Percentiles rank a stretch among this genome's conserved stretches.
phyloP scores from a whole-genome alignment of 148 eudicot species.

The Silene latifolia region DNA sequence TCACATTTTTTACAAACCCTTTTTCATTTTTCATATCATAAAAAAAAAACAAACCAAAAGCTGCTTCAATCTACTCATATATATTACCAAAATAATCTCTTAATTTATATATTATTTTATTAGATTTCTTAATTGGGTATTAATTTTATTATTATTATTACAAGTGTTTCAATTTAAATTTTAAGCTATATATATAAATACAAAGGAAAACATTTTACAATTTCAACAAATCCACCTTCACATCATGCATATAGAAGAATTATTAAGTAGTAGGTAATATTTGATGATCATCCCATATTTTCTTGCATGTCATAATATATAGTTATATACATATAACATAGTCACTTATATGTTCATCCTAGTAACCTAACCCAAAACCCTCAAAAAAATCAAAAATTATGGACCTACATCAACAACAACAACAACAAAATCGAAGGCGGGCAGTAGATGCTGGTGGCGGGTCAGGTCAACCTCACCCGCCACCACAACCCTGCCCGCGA shows the following conservation, averaged over 20 bases:
- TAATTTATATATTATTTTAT: background rate
- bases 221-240: constrained; percentile 12
- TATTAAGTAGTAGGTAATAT: constrained; percentile 10
- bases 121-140: constrained; percentile 8
- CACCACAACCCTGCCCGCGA: constrained; percentile 45
- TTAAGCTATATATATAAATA: constrained; percentile 2
- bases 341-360: background rate
- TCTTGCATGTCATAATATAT: constrained; percentile 16
- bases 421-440: background rate
- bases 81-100: background rate
- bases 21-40: background rate
- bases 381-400: constrained; percentile 9
- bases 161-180: background rate
- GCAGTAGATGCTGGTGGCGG: constrained; percentile 18
- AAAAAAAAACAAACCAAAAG: background rate
- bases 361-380: constrained; percentile 5
- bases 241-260: background rate
- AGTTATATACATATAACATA: background rate
- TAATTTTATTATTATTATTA: background rate
- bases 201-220: background rate
- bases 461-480: constrained; percentile 21
- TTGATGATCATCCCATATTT: constrained; percentile 12
- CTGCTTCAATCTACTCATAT: background rate
- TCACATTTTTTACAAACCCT: background rate
- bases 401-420: constrained; percentile 17